Base-by-base conservation (phyloP, 441 rosid species). In the Bruguiera hainesii region DNA sequence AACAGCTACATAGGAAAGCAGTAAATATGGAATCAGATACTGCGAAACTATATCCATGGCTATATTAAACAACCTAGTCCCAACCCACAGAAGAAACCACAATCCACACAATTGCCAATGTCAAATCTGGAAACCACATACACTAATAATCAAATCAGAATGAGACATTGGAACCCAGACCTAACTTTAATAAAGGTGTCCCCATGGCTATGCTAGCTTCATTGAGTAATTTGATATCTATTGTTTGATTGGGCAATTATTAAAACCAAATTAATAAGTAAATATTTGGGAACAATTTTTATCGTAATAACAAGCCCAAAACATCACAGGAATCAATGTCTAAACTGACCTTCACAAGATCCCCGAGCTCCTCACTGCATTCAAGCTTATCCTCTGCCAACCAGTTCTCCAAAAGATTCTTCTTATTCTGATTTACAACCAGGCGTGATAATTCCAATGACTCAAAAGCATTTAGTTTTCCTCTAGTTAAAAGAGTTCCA, bases 311-410 rank as follows among this genome's bases (percentile, higher is more conserved):
- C 25, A 65, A 68, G 49, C 13, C 18, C 1, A 59, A 28, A 46
- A 52, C 1, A 59, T 3, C 5, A n/a, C 30, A 70, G 21, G 16
- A 48, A 18, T 16, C 23, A 35, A 71, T 57, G 52, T 35, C 53
- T 56, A 64, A 71, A 56, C 82, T 63, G 80, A 93, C 99, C 93
- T 96, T 96, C 73, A 93, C 99, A 76, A 96, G 98, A 80, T 96
- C 99, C 64, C 99, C 99, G 77, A 96, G 96, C 66, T 96, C 99
- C 82, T 96, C 99, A 56, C 95, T 91, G 69, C 99, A 96, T 79
- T 96, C 99, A 77, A 96, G 77, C 83, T 96, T 96, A 80, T 96
- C 99, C 78, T 96, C 99, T 1, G 97, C 98, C 88, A 93, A 77
- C 98, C 99, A 93, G 75, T 91, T 93, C 77, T 93, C 98, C 81